Base-by-base conservation (phyloP, 345 rosid genomes). In the Eucalyptus brandiana region DNA sequence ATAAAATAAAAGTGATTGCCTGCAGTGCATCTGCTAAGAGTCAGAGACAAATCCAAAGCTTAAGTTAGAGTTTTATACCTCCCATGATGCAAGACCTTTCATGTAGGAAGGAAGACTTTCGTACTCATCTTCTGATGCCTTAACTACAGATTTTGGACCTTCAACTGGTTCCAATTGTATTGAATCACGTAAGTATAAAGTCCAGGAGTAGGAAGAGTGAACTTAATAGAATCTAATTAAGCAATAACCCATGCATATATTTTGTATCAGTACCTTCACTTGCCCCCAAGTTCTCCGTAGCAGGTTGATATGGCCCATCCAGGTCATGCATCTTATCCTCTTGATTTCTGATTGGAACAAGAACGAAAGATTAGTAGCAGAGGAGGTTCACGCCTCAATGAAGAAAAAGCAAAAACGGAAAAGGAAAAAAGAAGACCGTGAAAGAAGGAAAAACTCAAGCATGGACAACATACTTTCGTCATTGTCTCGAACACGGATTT, bases 71-170 rank as follows among this genome's bases (percentile, higher is more conserved):
- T 49, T 19, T 15, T 88, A 23, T 95, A 97, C 99, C 99, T 97
- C 99, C 99, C 99, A 96, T 65, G 99, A 91, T 44, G 97, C 92
- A 86, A 96, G 93, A 88, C 91, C 89, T 92, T 93, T 94, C 94
- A 96, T 91, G 92, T 93, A 95, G 86, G 99, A 94, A 47, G 97
- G 99, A 80, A 96, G 96, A 89, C 86, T 91, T 86, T 94, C 96
- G 80, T 94, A 97, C 83, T 93, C 97, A 91, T 93, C 94, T 90
- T 90, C 92, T 7, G 93, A 90, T 32, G 95, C 90, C 89, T 92
- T 90, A 86, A 97, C 89, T 24, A 89, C 16, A 37, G 91, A 76
- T 14, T 76, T 88, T 49, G 90, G 47, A 87, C 89, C 91, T 92
- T 88, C 90, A 58, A 60, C 88, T 67, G 90, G 90, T 88, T 91